phyloP scores from a whole-genome alignment of 2,329 filamentous ascomycete species.

The Gliomastix tumulicola region DNA sequence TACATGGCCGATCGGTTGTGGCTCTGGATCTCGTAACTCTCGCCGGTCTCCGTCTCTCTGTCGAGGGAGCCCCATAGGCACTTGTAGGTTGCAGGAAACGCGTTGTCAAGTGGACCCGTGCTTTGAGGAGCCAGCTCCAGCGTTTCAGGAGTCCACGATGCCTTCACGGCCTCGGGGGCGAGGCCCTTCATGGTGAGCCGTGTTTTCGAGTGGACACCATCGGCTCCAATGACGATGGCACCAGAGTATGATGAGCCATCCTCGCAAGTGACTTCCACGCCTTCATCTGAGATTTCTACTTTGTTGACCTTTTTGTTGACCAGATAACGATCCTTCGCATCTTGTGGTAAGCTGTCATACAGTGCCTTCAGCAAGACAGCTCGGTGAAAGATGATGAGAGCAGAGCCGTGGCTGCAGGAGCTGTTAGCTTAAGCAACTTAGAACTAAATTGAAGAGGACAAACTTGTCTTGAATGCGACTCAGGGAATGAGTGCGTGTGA shows the following conservation, averaged over 20 bases:
- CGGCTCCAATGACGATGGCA: conserved; percentile 4
- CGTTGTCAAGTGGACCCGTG: no score
- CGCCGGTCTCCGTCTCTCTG: not conserved
- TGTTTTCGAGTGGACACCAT: conserved; percentile 4
- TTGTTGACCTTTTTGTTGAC: conserved; percentile 1
- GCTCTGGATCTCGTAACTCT: conserved; percentile 18
- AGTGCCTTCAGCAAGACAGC: not conserved
- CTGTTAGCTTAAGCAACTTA: not conserved
- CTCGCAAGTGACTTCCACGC: conserved; percentile 2
- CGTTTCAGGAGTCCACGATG: not conserved
- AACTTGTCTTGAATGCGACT: not conserved
- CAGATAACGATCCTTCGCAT: not conserved
- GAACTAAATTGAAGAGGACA: not conserved
- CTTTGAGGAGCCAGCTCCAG: no score
- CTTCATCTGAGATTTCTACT: not conserved
- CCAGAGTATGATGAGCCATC: conserved; percentile 2
- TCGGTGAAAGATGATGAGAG: not conserved
- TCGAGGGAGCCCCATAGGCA: not conserved
- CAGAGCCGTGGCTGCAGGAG: not conserved
- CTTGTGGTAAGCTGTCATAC: conserved; percentile 2
- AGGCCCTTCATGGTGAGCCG: conserved; percentile 2
- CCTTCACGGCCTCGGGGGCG: not conserved
- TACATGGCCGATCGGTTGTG: conserved; percentile 14
- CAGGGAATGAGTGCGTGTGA: not conserved
- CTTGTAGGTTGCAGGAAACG: not conserved